Conservation (phyloP, 331 rosid species). For the Malus hybrid region DNA sequence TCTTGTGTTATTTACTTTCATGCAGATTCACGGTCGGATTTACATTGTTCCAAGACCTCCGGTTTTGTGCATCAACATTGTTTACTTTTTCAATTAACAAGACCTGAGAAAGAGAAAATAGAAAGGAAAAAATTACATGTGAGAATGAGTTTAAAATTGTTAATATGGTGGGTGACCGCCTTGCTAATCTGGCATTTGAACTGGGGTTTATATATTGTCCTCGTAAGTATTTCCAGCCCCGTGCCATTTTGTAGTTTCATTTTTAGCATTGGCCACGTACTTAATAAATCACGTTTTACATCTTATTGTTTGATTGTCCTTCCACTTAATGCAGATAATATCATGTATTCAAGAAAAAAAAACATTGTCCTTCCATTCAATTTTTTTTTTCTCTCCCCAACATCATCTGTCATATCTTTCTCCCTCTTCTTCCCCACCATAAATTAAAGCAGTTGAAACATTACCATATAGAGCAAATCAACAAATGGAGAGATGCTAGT, state of each 20-base stretch:
- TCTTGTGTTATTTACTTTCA: too few species aligned
- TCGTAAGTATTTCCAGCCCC: not conserved
- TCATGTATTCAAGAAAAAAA: too few species aligned
- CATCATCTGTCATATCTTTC: not conserved
- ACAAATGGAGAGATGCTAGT: not conserved
- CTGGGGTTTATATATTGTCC: not conserved
- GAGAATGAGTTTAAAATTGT: too few species aligned
- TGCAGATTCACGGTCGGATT: too few species aligned
- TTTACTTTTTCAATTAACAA: too few species aligned
- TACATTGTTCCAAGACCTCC: too few species aligned
- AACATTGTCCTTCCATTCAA: not conserved
- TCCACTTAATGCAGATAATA: too few species aligned
- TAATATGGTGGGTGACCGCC: not conserved
- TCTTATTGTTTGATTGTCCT: too few species aligned
- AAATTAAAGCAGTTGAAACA: not conserved
- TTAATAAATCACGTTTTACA: too few species aligned
- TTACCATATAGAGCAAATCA: not conserved
- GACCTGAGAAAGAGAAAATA: too few species aligned
- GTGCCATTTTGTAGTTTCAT: not conserved
- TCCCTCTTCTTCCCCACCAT: not conserved
- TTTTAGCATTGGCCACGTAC: not conserved
- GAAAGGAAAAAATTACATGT: too few species aligned
- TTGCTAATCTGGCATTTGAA: not conserved
- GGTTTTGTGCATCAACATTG: too few species aligned
- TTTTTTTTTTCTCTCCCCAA: not conserved